Evolutionary conservation across 169 alveolate species (phyloP).

Genomic region (Eimeria sp.): DNA sequence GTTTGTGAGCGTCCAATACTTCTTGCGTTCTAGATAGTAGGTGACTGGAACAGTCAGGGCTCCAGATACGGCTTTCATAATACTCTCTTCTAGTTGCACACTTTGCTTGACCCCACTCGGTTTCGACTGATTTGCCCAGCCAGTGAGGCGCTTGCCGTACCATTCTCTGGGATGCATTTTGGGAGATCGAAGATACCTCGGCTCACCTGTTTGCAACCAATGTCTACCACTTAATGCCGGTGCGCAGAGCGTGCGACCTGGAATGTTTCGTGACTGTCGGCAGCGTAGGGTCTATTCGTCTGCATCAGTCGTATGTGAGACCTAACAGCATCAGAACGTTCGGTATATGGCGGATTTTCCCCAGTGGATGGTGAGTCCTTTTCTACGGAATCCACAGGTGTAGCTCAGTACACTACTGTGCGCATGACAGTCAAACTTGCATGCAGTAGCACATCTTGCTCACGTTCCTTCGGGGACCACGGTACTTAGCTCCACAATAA

Average conservation of each 20-base stretch:
- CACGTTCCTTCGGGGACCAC: neutral
- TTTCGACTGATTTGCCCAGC: neutral
- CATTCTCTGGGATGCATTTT: no score
- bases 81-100: neutral
- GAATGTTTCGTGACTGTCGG: neutral
- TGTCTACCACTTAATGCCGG: neutral
- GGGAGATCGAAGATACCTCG: neutral
- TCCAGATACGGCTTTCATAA: neutral
- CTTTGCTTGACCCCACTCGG: neutral
- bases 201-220: neutral
- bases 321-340: neutral
- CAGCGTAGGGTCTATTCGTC: neutral
- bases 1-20: neutral
- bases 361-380: conserved; percentile 48
- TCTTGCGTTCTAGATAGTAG: conserved; percentile 16
- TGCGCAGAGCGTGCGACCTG: conserved; percentile 1
- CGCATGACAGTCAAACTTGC: neutral
- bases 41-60: neutral
- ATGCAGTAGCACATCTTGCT: neutral
- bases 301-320: neutral
- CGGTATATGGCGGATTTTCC: neutral
- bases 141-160: neutral
- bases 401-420: neutral
- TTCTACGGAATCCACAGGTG: neutral
- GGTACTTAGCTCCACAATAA: neutral